Evolutionary conservation across 2,329 filamentous ascomycete genomes (phyloP).

Genomic region (Botrytis paeoniae): DNA sequence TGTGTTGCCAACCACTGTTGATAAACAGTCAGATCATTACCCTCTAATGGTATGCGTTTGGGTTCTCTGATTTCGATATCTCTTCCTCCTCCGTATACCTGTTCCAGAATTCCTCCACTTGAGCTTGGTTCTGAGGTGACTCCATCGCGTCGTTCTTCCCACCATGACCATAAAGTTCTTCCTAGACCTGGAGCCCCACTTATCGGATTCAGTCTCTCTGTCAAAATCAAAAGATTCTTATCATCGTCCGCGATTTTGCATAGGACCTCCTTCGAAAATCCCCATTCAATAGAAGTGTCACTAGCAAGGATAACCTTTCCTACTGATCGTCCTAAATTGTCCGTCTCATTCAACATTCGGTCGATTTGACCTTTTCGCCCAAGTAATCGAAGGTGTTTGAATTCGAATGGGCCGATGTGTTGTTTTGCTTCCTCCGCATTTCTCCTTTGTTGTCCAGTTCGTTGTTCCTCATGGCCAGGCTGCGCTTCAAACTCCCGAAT

Average conservation of each 20-base stretch:
- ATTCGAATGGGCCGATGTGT: conserved; percentile 76
- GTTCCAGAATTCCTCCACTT: conserved; percentile 59
- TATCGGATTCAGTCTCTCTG: conserved; percentile 61
- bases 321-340: conserved; percentile 42
- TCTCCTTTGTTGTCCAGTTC: conserved; percentile 43
- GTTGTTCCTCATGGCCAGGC: conserved; percentile 32
- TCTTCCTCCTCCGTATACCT: conserved; percentile 63
- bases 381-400: conserved; percentile 77
- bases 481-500: conserved; percentile 85
- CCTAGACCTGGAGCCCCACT: conserved; percentile 49
- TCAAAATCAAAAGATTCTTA: conserved; percentile 82
- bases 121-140: conserved; percentile 54
- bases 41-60: conserved; percentile 63
- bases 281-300: conserved; percentile 89
- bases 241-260: conserved; percentile 70
- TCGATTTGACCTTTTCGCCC: conserved; percentile 80
- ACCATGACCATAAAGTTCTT: conserved; percentile 75
- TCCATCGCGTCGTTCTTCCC: conserved; percentile 65
- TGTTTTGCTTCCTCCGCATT: conserved; percentile 50
- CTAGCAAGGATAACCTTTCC: conserved; percentile 85
- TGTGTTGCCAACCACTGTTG: conserved; percentile 91
- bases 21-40: conserved; percentile 75
- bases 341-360: conserved; percentile 54
- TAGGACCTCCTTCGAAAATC: conserved; percentile 81
- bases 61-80: conserved; percentile 60